Evolutionary conservation across 352 stramenopile genomes (phyloP), one percentile per base, ranked within the genome.

Genomic region (Globisporangium nodosum): DNA sequence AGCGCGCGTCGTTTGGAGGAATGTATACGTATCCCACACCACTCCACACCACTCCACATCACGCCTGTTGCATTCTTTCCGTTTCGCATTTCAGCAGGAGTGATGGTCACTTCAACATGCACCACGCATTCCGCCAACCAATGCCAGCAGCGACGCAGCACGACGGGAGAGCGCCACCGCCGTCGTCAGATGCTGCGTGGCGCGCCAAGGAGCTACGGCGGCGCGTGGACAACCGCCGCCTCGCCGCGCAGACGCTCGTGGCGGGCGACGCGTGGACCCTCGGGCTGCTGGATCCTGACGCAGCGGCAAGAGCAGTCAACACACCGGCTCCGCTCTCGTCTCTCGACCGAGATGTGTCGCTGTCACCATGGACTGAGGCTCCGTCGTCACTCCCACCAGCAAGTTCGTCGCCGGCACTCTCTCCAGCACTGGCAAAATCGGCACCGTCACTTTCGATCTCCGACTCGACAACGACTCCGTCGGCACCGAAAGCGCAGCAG

Each of bases 131-230:
- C 11, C 11, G 8, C 35, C 31, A 9, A 40, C 12, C 8, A 42
- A 43, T 43, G 37, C 37, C 12, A 12, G 12, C 20, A 15, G 8
- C 9, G 12, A 49, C 21, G 20, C n/a, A 30, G 12, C 8, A 18
- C 7, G n/a, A 49, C 8, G 21, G 13, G 45, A 11, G 21, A 0
- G 45, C 11, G 20, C 3, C n/a, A 20, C 11, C n/a, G 12, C 9
- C 45, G 45, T 13, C 45, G 24, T 42, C 30, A 30, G 4, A 12
- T 50, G 52, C 35, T 46, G 33, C 27, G 15, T 71, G 67, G 56
- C 75, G 75, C n/a, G 77, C 77, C 31, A 67, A 54, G 3, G 77
- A 90, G 63, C 65, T 88, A 43, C 63, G 65, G 30, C 63, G 74
- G 5, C 79, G 75, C 15, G 62, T 78, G 18, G 73, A 68, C 20